Conservation (phyloP, 306 rosid genomes). For the Glycine tomentella region DNA sequence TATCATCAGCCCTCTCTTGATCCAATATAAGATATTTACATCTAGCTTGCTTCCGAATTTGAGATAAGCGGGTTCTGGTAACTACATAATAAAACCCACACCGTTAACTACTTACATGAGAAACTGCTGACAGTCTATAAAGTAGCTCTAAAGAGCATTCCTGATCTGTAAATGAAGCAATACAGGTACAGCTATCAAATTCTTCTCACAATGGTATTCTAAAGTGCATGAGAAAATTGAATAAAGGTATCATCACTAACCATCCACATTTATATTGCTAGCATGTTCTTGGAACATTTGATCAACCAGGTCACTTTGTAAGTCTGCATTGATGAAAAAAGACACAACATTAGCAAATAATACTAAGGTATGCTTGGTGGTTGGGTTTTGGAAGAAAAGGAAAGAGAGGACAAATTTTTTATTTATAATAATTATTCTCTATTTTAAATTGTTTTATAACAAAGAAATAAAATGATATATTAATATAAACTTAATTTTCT, state of each 20-base stretch:
- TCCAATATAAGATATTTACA: conserved; percentile 26
- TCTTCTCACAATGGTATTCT: conserved; percentile 7
- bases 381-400: too few species aligned
- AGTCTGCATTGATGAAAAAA: too few species aligned
- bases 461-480: too few species aligned
- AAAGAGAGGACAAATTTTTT: too few species aligned
- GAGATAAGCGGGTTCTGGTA: conserved; percentile 40
- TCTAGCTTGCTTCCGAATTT: conserved; percentile 51
- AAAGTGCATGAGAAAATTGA: conserved; percentile 26
- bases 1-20: neutral
- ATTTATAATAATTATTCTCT: too few species aligned
- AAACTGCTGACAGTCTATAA: conserved; percentile 31
- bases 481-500: neutral
- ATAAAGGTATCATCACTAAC: conserved; percentile 39
- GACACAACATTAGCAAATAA: too few species aligned
- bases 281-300: conserved; percentile 13
- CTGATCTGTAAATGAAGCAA: conserved; percentile 38
- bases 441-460: too few species aligned
- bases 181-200: conserved; percentile 21
- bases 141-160: conserved; percentile 27
- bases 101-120: conserved; percentile 14
- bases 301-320: too few species aligned
- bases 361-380: too few species aligned
- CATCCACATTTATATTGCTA: conserved; percentile 27
- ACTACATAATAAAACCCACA: neutral